Percentiles rank a stretch among this genome's conserved stretches.
These are phyloP conservation scores for Suillus subaureus DNA, from an alignment of 768 basidiomycete genomes.

Conservation along the genomic window DNA sequence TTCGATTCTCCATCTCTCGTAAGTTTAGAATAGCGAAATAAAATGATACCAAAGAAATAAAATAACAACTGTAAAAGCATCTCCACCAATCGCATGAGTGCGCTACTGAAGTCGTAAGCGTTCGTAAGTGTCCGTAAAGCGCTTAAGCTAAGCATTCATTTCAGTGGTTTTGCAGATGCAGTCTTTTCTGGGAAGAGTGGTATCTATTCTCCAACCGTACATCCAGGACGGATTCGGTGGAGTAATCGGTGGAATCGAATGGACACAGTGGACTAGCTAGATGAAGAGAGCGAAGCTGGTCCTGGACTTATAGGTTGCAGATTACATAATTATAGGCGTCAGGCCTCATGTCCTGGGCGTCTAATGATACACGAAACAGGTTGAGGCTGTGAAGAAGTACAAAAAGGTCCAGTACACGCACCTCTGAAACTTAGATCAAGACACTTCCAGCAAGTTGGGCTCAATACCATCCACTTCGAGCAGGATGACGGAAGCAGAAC, in stretches of 20 bases:
- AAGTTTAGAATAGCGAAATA: too few relatives aligned
- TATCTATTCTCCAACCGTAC: conserved; percentile 28
- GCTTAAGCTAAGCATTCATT: too few relatives aligned
- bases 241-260: conserved; percentile 19
- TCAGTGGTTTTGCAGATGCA: too few relatives aligned
- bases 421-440: neutral
- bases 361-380: neutral
- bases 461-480: neutral
- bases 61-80: too few relatives aligned
- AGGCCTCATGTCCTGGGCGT: neutral
- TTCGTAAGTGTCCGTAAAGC: too few relatives aligned
- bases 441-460: neutral
- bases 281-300: neutral
- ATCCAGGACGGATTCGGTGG: conserved; percentile 31
- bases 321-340: neutral
- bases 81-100: too few relatives aligned
- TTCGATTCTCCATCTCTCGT: too few relatives aligned
- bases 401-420: neutral
- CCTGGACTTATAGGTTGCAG: neutral
- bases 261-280: conserved; percentile 19
- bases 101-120: too few relatives aligned
- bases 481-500: neutral
- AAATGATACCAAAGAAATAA: too few relatives aligned
- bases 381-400: neutral
- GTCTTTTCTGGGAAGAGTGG: conserved; percentile 27